Evolutionary conservation across 352 stramenopile genomes (phyloP).

Genomic region (Phytophthora cactorum): DNA sequence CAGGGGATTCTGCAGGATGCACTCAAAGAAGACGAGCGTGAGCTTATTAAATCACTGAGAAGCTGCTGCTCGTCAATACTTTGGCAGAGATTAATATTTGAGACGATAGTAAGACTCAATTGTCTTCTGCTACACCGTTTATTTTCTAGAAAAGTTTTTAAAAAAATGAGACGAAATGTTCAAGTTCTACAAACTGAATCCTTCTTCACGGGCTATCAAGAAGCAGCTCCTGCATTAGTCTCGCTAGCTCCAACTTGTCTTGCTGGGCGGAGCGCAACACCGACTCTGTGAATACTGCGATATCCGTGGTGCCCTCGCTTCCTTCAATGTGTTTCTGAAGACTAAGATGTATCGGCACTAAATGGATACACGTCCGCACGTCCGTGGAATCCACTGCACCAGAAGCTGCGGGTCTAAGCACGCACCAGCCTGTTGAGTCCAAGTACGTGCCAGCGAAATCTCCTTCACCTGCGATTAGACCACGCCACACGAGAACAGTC

Average conservation of each 20-base stretch:
- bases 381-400: slow-evolving; percentile 1
- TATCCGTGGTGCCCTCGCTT: background rate
- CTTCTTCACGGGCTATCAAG: background rate
- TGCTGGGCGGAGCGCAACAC: background rate
- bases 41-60: too few species aligned
- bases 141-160: too few species aligned
- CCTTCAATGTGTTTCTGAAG: background rate
- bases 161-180: too few species aligned
- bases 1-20: too few species aligned
- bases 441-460: slow-evolving; percentile 14
- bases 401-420: slow-evolving; percentile 5
- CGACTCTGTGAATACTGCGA: background rate
- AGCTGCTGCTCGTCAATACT: too few species aligned
- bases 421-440: slow-evolving; percentile 20
- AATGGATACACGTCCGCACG: slow-evolving; percentile 6
- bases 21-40: too few species aligned
- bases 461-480: slow-evolving; percentile 13
- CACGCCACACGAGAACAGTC: slow-evolving; percentile 25
- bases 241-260: background rate
- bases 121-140: too few species aligned
- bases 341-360: background rate
- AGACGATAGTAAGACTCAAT: too few species aligned
- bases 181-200: too few species aligned
- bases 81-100: too few species aligned
- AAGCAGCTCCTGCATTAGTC: background rate